Evolutionary conservation across 768 basidiomycete species (phyloP).

Genomic region (Phylloporus sp.): DNA sequence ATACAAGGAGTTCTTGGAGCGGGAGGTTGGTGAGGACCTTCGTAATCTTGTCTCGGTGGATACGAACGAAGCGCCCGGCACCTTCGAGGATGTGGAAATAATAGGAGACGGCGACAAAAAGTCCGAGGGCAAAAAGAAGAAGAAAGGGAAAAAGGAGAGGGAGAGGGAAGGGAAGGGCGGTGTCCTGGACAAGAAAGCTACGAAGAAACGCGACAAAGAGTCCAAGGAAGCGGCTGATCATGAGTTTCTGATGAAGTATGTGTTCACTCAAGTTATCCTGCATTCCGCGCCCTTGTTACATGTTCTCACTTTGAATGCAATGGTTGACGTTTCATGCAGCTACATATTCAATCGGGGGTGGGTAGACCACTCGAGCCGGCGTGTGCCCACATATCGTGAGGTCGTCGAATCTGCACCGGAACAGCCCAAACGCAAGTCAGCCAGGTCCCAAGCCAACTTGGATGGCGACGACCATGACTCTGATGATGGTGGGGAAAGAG

Average conservation of each 20-base stretch:
- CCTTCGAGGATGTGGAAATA: constrained; percentile 23
- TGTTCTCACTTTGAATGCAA: background rate
- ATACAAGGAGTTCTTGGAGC: constrained; percentile 75
- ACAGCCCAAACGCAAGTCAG: constrained; percentile 20
- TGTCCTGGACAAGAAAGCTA: constrained; percentile 20
- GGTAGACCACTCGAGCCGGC: constrained; percentile 75
- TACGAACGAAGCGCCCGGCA: constrained; percentile 6
- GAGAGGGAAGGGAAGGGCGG: constrained; percentile 27
- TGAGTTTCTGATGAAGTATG: constrained; percentile 88
- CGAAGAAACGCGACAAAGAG: constrained; percentile 18
- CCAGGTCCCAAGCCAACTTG: constrained; percentile 11
- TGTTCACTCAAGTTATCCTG: constrained; percentile 3
- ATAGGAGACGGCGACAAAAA: constrained; percentile 24
- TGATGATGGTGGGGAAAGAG: constrained; percentile 22
- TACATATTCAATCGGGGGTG: constrained; percentile 98
- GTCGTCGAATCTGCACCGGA: constrained; percentile 46
- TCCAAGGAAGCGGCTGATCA: constrained; percentile 66
- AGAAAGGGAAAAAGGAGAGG: constrained; percentile 30
- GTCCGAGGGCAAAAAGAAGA: constrained; percentile 32
- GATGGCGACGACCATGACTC: constrained; percentile 8
- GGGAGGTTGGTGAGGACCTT: constrained; percentile 76
- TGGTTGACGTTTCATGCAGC: constrained; percentile 37
- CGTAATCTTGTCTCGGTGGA: constrained; percentile 58
- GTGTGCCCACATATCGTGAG: constrained; percentile 83
- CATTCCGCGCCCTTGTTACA: background rate